Base-by-base conservation (phyloP, 768 basidiomycete genomes). In the Rhodotorula toruloides region DNA sequence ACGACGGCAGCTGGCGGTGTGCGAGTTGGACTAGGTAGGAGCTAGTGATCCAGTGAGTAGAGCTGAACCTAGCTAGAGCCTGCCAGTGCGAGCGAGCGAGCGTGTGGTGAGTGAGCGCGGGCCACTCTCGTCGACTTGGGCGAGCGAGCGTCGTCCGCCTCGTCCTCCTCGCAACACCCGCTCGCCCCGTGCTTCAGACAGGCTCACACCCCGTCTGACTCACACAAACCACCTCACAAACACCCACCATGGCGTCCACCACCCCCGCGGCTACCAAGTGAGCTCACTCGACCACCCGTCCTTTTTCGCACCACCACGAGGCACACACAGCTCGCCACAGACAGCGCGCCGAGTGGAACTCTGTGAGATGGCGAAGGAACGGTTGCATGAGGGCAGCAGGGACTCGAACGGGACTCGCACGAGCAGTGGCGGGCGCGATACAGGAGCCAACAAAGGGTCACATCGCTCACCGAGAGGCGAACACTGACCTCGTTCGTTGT, bases 261-360 rank as follows among this genome's bases (percentile, higher is more conserved):
- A 44, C 66, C 25, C 61, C 66, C 57, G 61, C 43, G 61, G 66
- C 66, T 58, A 22, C 60, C 55, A 62, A 67, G 66, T 67, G 66
- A 44, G 66, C 17, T 7, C n/a, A n/a, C 3, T 10, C 40, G 14
- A 1, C n/a, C 2, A 9, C 58, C 10, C 29, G 16, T 27, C 40
- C 19, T 32, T 34, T 43, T 42, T 29, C 47, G 27, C n/a, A n/a
- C 14, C 31, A 21, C 1, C 29, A 9, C 31, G 29, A 9, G 6
- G 11, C n/a, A n/a, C n/a, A n/a, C n/a, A 7, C 32, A 1, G 7
- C 44, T 9, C 56, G 19, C 31, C 43, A 7, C 17, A 7, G 9
- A 42, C 14, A 32, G 43, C 43, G 37, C 56, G 25, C 31, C 8
- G 22, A 7, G 4, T 22, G 11, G 32, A 34, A 14, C 56, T 17